A percentile compares a stretch with the other conserved stretches of the same genome.
Conservation (phyloP, 2,329 filamentous ascomycete genomes). For the Colletotrichum tanaceti region DNA sequence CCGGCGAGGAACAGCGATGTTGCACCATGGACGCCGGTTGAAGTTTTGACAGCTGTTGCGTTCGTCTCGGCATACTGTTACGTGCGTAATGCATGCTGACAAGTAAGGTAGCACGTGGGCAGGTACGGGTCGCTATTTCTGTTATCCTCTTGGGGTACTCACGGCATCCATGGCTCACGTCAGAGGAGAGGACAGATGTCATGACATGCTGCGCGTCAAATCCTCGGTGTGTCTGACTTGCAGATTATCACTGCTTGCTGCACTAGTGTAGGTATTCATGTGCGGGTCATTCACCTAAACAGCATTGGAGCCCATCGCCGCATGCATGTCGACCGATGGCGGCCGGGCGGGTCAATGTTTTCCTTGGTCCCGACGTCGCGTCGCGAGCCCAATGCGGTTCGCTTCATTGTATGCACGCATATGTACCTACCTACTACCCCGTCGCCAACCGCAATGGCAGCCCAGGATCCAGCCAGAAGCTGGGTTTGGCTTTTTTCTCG, state of each 20-base stretch:
- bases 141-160: not conserved
- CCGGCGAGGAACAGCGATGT: not conserved
- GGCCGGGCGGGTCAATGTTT: too few relatives aligned
- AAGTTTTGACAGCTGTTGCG: not conserved
- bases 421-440: constrained; percentile 5
- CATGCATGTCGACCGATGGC: too few relatives aligned
- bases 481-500: not conserved
- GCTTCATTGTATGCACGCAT: constrained; percentile 14
- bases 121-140: not conserved
- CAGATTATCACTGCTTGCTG: constrained; percentile 9
- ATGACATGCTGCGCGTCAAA: constrained; percentile 16
- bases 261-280: constrained; percentile 33
- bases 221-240: constrained; percentile 4
- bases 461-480: not conserved
- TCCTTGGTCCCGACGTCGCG: not conserved
- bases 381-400: constrained; percentile 16
- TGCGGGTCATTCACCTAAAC: constrained; percentile 15
- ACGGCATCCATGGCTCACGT: not conserved
- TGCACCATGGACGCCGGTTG: not conserved
- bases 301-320: constrained; percentile 19
- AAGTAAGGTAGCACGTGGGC: not conserved
- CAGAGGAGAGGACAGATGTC: constrained; percentile 3
- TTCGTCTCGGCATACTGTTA: constrained; percentile 2
- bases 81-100: constrained; percentile 1
- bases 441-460: constrained; percentile 14